Evolutionary conservation across 2,329 filamentous ascomycete genomes (phyloP).

Genomic region (Calonectria naviculata): DNA sequence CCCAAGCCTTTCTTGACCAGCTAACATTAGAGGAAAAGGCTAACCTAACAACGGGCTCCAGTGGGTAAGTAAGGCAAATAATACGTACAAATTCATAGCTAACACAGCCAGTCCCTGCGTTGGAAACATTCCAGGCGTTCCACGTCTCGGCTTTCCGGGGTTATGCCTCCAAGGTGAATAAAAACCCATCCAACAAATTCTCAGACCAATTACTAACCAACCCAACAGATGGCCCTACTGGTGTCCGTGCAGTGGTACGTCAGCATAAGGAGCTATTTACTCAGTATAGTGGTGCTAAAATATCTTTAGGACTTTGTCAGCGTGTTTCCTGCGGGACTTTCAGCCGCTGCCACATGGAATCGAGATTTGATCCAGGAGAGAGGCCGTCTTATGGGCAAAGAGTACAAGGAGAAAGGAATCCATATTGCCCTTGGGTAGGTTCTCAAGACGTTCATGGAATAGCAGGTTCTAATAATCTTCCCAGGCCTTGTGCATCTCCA

Average conservation of each 20-base stretch:
- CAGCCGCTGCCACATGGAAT: not conserved
- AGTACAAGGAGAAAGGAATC: not conserved
- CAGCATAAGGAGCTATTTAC: not conserved
- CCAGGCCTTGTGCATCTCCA: not conserved
- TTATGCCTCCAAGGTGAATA: not conserved
- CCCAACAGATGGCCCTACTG: not conserved
- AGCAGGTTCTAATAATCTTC: not conserved
- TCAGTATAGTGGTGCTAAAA: not conserved
- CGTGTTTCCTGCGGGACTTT: not conserved
- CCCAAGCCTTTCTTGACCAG: not conserved
- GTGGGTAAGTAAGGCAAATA: not conserved
- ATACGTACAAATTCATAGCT: not conserved
- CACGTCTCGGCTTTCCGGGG: not conserved
- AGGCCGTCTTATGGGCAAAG: not conserved
- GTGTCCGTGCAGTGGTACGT: not conserved
- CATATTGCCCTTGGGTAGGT: not conserved
- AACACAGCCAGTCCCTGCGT: not conserved
- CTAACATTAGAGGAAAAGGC: constrained; percentile 8
- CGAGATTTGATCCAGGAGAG: not conserved
- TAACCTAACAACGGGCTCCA: not conserved
- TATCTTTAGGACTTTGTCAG: not conserved
- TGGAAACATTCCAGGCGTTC: not conserved
- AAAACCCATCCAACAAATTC: too few relatives aligned
- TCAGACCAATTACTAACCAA: not conserved
- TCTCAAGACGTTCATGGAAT: not conserved